Percentiles rank a stretch among this genome's conserved stretches.
Conservation (phyloP, 352 stramenopile species). For the Phytophthora capsici region DNA sequence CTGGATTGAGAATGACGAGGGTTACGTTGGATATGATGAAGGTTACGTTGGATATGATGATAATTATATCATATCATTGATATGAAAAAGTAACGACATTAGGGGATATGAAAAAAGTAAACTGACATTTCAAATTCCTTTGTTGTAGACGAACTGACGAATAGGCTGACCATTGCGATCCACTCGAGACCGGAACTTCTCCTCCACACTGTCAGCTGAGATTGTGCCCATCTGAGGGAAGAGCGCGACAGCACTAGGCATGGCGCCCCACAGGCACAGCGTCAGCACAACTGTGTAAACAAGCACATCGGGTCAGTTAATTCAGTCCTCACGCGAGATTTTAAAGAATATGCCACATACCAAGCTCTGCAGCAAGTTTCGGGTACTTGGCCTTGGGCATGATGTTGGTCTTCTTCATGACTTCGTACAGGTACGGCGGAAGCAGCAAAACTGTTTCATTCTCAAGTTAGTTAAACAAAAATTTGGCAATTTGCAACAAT, state of each 20-base stretch:
- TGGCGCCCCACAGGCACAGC: constrained; percentile 78
- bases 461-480: background rate
- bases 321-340: background rate
- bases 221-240: constrained; percentile 86
- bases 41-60: too few relatives aligned
- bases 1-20: too few relatives aligned
- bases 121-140: constrained; percentile 42
- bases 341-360: constrained; percentile 33
- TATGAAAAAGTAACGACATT: too few relatives aligned
- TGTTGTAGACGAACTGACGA: constrained; percentile 82
- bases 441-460: constrained; percentile 68
- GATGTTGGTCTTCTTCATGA: constrained; percentile 74
- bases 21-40: too few relatives aligned
- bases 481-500: background rate
- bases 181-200: constrained; percentile 63
- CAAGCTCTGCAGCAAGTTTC: constrained; percentile 77
- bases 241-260: constrained; percentile 80
- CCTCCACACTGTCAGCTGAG: constrained; percentile 64
- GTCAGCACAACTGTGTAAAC: constrained; percentile 62
- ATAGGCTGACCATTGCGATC: constrained; percentile 66
- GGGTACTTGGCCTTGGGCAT: constrained; percentile 78
- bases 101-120: too few relatives aligned
- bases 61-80: too few relatives aligned
- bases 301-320: constrained; percentile 7
- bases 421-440: constrained; percentile 82